Base-by-base conservation (phyloP, 2,329 filamentous ascomycete genomes). In the Colletotrichum sidae region DNA sequence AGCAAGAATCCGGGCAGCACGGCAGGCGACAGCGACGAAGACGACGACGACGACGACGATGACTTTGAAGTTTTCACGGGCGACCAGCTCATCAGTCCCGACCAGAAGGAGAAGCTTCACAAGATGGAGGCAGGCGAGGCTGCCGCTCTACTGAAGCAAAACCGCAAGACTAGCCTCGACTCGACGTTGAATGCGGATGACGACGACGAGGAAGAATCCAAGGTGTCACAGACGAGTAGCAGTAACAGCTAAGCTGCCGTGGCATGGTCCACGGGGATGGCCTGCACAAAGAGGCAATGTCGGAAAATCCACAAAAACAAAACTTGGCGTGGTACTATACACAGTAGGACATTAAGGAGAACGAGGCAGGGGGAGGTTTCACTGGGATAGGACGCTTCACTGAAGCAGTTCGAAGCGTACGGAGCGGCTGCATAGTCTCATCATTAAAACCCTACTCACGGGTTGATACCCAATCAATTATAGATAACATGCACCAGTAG, bases 51-150 rank as follows among this genome's bases (percentile, higher is more conserved):
- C 42, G 75, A 79, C 56, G 77, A 81, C 51, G 77, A 79, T 66
- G 79, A 82, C 64, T 79, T 82, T 55, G 76, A 84, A 69, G 75
- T 76, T n/a, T 70, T 75, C 4, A 69, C 77, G 1, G 79, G 75
- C 54, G 71, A 76, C 52, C 73, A 83, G 65, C 75, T 80, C 3
- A 71, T 85, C 10, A 76, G 79, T 64, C 79, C 81, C 64, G 77
- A 84, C 70, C 79, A 82, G 69, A 85, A 86, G 74, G 80, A 86
- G 61, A 84, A 82, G 57, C 78, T 88, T 13, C 86, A 88, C 70
- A 80, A 83, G 70, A 89, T 88, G 86, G 86, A 88, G 69, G 82
- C 86, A 2, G 84, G 82, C 61, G 86, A 88, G 71, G 86, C 86
- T 11, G 82, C 80, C 2, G 86, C 85, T 8, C 75, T 88, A 5